phyloP scores from a whole-genome alignment of 768 basidiomycete genomes.

The Boletales sp. region DNA sequence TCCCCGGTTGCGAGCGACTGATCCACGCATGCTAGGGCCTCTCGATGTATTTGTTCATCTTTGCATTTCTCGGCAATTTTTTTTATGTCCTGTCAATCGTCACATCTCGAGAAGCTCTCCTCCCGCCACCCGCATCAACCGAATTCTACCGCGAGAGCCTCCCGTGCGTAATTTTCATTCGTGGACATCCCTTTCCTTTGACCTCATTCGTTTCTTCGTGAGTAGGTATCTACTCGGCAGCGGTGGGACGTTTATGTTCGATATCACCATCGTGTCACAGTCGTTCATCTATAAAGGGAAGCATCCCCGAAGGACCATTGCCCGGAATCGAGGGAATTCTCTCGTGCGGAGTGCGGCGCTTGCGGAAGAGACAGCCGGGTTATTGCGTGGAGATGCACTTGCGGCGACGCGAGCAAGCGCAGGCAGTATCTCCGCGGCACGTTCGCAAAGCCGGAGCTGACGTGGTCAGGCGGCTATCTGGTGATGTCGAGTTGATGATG shows the following conservation, averaged over 20 bases:
- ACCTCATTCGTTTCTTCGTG: neutral
- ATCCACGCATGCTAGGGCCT: slow-evolving; percentile 57
- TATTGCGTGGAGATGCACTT: slow-evolving; percentile 43
- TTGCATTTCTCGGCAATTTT: slow-evolving; percentile 89
- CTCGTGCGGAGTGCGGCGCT: slow-evolving; percentile 23
- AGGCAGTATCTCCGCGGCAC: slow-evolving; percentile 17
- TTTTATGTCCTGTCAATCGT: slow-evolving; percentile 92
- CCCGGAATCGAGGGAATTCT: slow-evolving; percentile 26
- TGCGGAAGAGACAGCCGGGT: slow-evolving; percentile 48
- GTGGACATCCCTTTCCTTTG: neutral
- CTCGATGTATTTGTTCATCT: slow-evolving; percentile 89
- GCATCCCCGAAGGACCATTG: slow-evolving; percentile 31
- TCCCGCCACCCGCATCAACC: slow-evolving; percentile 56
- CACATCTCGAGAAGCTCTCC: slow-evolving; percentile 60
- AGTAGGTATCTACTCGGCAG: slow-evolving; percentile 84
- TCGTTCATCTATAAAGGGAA: slow-evolving; percentile 69
- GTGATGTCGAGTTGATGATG: neutral
- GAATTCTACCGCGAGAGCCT: slow-evolving; percentile 77
- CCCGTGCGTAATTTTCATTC: slow-evolving; percentile 54
- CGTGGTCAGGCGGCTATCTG: neutral
- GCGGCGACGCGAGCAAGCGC: slow-evolving; percentile 25
- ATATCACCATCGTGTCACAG: slow-evolving; percentile 87
- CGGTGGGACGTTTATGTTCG: slow-evolving; percentile 90
- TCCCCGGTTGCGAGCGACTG: slow-evolving; percentile 2
- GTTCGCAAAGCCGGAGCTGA: slow-evolving; percentile 39